phyloP scores from a whole-genome alignment of 441 rosid species.

The Populus hybrid region DNA sequence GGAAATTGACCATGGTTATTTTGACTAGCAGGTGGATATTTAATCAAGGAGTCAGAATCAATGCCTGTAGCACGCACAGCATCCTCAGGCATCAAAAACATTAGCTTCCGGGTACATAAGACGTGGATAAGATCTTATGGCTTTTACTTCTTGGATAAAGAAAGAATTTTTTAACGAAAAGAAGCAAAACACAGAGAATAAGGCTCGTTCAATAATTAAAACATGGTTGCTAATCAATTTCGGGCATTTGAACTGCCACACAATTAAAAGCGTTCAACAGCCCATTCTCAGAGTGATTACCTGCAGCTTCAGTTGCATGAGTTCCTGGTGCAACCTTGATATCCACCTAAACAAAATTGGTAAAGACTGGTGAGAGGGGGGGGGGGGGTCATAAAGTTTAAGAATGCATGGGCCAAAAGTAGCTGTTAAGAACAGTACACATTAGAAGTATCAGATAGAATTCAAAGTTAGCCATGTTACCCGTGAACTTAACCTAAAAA shows the following conservation, averaged over 20 bases:
- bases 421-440: not conserved
- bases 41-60: not conserved
- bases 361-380: not conserved
- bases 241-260: not conserved
- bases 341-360: constrained; percentile 55
- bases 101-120: not conserved
- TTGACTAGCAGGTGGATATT: not conserved
- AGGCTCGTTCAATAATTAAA: not conserved
- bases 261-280: not conserved
- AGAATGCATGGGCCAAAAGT: not conserved
- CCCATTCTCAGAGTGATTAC: constrained; percentile 27
- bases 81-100: not conserved
- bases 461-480: not conserved
- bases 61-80: not conserved
- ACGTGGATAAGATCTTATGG: not conserved
- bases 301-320: constrained; percentile 91
- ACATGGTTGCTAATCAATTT: not conserved
- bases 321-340: constrained; percentile 91
- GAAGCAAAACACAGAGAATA: not conserved
- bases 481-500: not conserved
- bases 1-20: not conserved
- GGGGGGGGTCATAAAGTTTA: not conserved
- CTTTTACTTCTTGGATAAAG: not conserved
- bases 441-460: not conserved
- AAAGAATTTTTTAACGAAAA: not conserved